These are phyloP conservation scores for Pseudoneurospora amorphoporcata DNA, from an alignment of 495 filamentous ascomycete species.

Conservation along the genomic window DNA sequence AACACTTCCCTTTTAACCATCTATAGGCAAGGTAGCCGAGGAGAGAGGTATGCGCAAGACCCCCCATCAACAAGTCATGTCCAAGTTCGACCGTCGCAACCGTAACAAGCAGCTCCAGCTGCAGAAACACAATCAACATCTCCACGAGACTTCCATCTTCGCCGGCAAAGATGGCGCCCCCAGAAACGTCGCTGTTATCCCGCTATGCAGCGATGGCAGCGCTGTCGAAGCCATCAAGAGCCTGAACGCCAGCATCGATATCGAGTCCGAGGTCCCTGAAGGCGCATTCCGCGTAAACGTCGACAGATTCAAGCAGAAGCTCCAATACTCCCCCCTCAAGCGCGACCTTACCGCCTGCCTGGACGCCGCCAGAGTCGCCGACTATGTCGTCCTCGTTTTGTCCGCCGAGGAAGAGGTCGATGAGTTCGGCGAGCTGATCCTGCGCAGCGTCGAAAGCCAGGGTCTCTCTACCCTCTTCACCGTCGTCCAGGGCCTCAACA, in stretches of 20 bases:
- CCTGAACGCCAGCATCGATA: constrained; percentile 70
- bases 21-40: constrained; percentile 30
- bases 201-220: constrained; percentile 64
- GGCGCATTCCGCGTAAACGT: constrained; percentile 53
- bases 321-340: constrained; percentile 68
- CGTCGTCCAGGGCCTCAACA: constrained; percentile 68
- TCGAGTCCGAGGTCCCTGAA: constrained; percentile 56
- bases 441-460: constrained; percentile 82
- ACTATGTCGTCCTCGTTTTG: constrained; percentile 78
- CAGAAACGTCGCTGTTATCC: constrained; percentile 83
- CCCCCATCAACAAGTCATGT: constrained; percentile 92
- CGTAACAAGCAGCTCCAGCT: constrained; percentile 79
- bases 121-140: constrained; percentile 69
- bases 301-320: constrained; percentile 84
- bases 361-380: constrained; percentile 79
- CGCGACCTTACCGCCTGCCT: constrained; percentile 63
- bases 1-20: neutral
- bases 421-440: constrained; percentile 64
- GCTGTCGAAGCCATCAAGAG: constrained; percentile 51
- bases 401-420: constrained; percentile 77
- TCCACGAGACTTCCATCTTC: constrained; percentile 68
- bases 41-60: constrained; percentile 66
- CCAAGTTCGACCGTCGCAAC: constrained; percentile 88
- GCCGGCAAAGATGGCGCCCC: constrained; percentile 75
- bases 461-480: constrained; percentile 80